These are phyloP conservation scores for Areca catechu DNA, from an alignment of 176 grass and related monocot species.

Conservation along the genomic window DNA sequence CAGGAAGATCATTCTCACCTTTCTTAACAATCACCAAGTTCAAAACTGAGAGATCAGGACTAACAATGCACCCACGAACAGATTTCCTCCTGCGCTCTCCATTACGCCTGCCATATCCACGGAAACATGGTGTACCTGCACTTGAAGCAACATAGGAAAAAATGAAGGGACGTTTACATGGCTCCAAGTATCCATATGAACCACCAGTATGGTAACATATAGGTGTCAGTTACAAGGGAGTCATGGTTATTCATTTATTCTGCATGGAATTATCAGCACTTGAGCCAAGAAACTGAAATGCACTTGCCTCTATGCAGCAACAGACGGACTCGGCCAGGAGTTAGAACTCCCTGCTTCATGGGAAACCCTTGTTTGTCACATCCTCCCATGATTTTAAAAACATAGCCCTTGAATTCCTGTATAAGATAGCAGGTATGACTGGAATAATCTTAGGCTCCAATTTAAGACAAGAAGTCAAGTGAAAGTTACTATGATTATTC, in stretches of 20 bases:
- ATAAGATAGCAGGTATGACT: not conserved
- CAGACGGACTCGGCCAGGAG: constrained; percentile 15
- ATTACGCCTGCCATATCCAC: constrained; percentile 17
- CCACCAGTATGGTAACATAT: too few relatives aligned
- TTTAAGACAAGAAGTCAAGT: too few relatives aligned
- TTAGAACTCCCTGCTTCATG: constrained; percentile 25
- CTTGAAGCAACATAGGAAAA: too few relatives aligned
- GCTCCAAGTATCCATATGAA: too few relatives aligned
- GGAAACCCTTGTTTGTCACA: constrained; percentile 24
- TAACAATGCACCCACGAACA: constrained; percentile 14
- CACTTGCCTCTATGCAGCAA: constrained; percentile 9
- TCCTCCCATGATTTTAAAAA: constrained; percentile 26
- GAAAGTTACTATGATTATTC: not conserved
- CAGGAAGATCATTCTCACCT: constrained; percentile 8
- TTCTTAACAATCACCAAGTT: constrained; percentile 11
- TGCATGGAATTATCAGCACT: too few relatives aligned
- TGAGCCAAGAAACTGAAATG: not conserved
- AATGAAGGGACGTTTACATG: too few relatives aligned
- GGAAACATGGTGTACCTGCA: constrained; percentile 21
- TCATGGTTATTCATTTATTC: too few relatives aligned
- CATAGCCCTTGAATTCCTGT: constrained; percentile 25
- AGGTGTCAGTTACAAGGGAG: too few relatives aligned
- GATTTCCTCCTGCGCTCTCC: constrained; percentile 26
- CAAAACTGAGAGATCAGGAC: constrained; percentile 12
- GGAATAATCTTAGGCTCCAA: too few relatives aligned